phyloP scores from a whole-genome alignment of 192 early-diverging fungal species.

The Obelidium mucronatum region DNA sequence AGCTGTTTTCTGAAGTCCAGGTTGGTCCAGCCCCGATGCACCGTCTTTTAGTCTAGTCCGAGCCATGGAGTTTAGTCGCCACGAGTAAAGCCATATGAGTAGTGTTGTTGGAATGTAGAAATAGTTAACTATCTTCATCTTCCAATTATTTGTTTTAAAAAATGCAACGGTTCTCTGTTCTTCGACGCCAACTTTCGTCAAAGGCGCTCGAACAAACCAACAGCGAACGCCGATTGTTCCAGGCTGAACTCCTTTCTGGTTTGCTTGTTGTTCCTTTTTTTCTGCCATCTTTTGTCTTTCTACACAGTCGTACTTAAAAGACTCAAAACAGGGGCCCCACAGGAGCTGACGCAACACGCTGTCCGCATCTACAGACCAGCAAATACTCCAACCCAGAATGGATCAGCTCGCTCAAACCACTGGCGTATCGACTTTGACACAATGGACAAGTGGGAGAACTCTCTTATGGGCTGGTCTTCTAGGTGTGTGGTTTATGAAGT shows the following conservation, averaged over 20 bases:
- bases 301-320: background rate
- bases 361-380: conserved; percentile 86
- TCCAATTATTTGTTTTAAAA: too few relatives aligned
- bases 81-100: too few relatives aligned
- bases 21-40: background rate
- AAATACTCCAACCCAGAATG: conserved; percentile 87
- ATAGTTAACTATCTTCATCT: too few relatives aligned
- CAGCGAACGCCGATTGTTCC: conserved; percentile 17
- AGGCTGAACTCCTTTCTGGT: conserved; percentile 33
- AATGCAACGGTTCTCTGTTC: background rate
- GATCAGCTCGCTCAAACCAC: conserved; percentile 74
- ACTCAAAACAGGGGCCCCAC: conserved; percentile 31
- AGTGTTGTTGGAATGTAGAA: too few relatives aligned
- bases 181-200: background rate
- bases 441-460: conserved; percentile 90
- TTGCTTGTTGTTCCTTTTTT: background rate
- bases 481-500: conserved; percentile 71
- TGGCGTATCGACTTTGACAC: conserved; percentile 96
- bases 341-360: conserved; percentile 13
- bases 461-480: conserved; percentile 91
- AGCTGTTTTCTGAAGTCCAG: background rate
- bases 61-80: too few relatives aligned
- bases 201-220: background rate
- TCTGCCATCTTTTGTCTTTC: background rate
- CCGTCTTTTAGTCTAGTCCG: too few relatives aligned